A percentile compares a stretch with the other conserved stretches of the same genome.
These are phyloP conservation scores for Cryptococcus jaspeensis DNA, from an alignment of 1,284 basidiomycete species.

Conservation along the genomic window DNA sequence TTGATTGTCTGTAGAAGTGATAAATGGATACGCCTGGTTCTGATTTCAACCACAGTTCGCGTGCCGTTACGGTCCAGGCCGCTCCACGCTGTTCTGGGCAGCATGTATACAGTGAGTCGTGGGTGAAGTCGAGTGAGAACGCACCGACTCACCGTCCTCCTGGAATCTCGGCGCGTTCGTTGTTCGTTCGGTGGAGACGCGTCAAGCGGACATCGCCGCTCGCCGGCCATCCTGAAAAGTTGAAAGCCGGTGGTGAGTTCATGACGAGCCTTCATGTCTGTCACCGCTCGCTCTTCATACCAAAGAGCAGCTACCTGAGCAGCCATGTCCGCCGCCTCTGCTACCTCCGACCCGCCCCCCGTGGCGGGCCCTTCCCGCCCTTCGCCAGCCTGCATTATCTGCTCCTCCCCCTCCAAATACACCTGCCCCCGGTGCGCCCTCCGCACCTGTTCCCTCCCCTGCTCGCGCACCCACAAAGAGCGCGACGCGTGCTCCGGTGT, in stretches of 20 bases:
- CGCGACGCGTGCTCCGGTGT: constrained; percentile 65
- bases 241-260: not conserved
- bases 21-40: no score
- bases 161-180: no score
- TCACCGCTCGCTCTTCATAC: no score
- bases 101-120: no score
- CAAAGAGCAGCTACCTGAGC: not conserved
- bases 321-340: not conserved
- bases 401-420: constrained; percentile 57
- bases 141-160: no score
- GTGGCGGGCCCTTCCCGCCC: constrained; percentile 4
- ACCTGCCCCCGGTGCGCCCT: constrained; percentile 74
- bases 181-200: not conserved
- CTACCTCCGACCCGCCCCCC: not conserved
- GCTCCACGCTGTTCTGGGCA: no score
- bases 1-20: no score
- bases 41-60: no score
- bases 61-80: no score
- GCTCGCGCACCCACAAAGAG: constrained; percentile 68
- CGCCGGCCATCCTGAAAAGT: not conserved
- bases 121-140: no score
- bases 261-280: not conserved
- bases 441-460: constrained; percentile 70
- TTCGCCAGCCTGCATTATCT: constrained; percentile 17
- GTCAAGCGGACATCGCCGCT: not conserved